phyloP scores from a whole-genome alignment of 1,284 basidiomycete genomes.

The Tranzscheliella williamsii region DNA sequence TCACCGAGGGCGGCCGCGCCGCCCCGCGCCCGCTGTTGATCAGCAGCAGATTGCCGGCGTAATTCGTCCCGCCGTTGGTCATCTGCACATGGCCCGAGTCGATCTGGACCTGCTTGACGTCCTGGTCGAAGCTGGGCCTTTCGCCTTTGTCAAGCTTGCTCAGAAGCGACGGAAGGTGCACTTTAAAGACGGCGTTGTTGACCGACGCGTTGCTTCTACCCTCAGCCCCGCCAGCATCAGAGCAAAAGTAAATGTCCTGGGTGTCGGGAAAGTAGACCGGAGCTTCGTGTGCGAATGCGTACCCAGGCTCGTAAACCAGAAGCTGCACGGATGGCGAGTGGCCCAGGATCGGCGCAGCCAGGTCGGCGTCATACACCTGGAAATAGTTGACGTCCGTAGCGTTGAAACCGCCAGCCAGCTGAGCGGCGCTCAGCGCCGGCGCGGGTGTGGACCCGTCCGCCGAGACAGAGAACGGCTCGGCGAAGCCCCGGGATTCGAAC shows the following conservation, averaged over 20 bases:
- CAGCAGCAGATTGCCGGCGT: conserved; percentile 68
- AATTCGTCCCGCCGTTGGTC: conserved; percentile 67
- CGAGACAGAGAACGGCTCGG: not conserved
- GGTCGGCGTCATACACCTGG: not conserved
- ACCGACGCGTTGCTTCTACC: conserved; percentile 1
- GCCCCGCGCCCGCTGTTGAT: conserved; percentile 71
- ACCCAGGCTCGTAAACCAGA: conserved; percentile 8
- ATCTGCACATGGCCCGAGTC: conserved; percentile 10
- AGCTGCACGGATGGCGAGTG: not conserved
- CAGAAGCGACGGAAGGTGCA: not conserved
- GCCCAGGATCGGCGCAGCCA: not conserved
- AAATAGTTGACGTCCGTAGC: not conserved
- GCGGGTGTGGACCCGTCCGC: not conserved
- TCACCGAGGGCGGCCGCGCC: conserved; percentile 69
- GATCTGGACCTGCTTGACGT: conserved; percentile 3
- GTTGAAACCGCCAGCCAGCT: not conserved
- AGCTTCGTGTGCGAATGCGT: conserved; percentile 20
- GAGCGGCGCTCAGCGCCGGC: not conserved
- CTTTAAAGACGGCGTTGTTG: conserved; percentile 8
- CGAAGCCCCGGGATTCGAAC: not conserved
- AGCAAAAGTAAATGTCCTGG: conserved; percentile 5
- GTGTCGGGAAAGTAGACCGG: conserved; percentile 8
- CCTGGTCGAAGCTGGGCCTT: not conserved
- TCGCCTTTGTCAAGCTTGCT: not conserved
- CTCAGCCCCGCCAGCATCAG: conserved; percentile 3